Evolutionary conservation across 1,284 basidiomycete species (phyloP).

Genomic region (Rhodotorula sp.): DNA sequence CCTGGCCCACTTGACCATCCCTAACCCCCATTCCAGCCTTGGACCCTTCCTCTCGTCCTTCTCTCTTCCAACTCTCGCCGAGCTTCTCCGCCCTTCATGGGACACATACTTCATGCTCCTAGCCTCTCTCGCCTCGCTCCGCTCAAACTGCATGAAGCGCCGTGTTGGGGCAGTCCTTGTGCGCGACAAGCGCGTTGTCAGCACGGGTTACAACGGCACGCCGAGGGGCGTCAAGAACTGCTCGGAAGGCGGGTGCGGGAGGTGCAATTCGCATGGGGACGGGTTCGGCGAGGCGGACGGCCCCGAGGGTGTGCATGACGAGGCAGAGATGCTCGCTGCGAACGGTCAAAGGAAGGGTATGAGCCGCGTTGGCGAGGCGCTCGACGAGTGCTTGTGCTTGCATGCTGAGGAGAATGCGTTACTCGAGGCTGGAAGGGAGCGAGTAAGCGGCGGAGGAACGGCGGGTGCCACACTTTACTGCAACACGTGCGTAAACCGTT

Average conservation of each 20-base stretch:
- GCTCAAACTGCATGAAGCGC: conserved; percentile 86
- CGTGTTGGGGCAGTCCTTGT: conserved; percentile 54
- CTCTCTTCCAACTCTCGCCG: conserved; percentile 67
- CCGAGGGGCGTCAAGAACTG: conserved; percentile 85
- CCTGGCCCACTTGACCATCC: conserved; percentile 62
- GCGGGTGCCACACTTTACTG: conserved; percentile 80
- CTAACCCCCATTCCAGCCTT: conserved; percentile 66
- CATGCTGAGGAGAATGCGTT: conserved; percentile 99
- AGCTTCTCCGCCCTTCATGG: conserved; percentile 81
- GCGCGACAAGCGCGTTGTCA: conserved; percentile 73
- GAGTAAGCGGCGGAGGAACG: conserved; percentile 47
- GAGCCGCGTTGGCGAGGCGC: conserved; percentile 39
- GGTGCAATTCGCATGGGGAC: conserved; percentile 61
- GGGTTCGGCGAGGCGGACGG: conserved; percentile 24
- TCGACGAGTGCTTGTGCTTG: conserved; percentile 85
- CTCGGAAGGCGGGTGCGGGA: conserved; percentile 76
- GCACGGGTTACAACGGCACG: conserved; percentile 99
- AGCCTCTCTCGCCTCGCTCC: conserved; percentile 78
- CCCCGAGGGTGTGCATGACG: conserved; percentile 43
- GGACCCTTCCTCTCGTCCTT: conserved; percentile 63
- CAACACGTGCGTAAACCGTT: conserved; percentile 56
- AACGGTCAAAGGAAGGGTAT: neutral
- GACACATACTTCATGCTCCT: conserved; percentile 96
- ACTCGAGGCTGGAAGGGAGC: conserved; percentile 74
- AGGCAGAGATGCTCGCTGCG: neutral